Conservation (phyloP, 2,329 filamentous ascomycete genomes). For the Monosporascus sp. region DNA sequence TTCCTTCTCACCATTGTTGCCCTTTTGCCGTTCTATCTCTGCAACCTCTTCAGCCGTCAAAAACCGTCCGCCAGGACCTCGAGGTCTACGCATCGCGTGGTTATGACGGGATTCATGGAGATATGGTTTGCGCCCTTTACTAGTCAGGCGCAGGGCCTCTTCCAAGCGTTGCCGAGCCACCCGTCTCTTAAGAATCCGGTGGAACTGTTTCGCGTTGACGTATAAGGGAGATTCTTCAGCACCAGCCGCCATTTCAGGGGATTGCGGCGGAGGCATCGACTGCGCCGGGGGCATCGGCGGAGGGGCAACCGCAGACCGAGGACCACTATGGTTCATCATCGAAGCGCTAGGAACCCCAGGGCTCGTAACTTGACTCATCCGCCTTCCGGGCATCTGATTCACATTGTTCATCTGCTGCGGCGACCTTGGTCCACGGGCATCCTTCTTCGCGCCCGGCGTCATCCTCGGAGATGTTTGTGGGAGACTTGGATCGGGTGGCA, state of each 20-base stretch:
- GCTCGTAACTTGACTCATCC: slow-evolving; percentile 73
- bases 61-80: slow-evolving; percentile 91
- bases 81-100: slow-evolving; percentile 91
- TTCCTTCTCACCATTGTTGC: slow-evolving; percentile 32
- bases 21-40: slow-evolving; percentile 69
- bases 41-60: slow-evolving; percentile 94
- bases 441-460: slow-evolving; percentile 62
- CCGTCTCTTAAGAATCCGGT: slow-evolving; percentile 89
- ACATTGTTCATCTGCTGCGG: slow-evolving; percentile 65
- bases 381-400: slow-evolving; percentile 54
- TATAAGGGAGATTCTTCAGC: slow-evolving; percentile 91
- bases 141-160: slow-evolving; percentile 84
- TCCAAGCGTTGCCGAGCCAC: slow-evolving; percentile 91
- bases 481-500: slow-evolving; percentile 64
- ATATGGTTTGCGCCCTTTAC: slow-evolving; percentile 94
- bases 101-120: slow-evolving; percentile 96
- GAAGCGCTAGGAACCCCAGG: slow-evolving; percentile 69
- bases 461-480: slow-evolving; percentile 73
- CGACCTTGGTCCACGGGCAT: slow-evolving; percentile 67
- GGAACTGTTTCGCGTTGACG: slow-evolving; percentile 98
- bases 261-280: slow-evolving; percentile 63
- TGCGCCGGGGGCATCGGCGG: slow-evolving; percentile 59
- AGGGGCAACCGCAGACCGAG: slow-evolving; percentile 45
- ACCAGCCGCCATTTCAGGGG: slow-evolving; percentile 70
- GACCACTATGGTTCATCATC: slow-evolving; percentile 64